Evolutionary conservation across 371 early-diverging fungal species (phyloP), one percentile per base, ranked within the genome.

Genomic region (Mucor saturninus): DNA sequence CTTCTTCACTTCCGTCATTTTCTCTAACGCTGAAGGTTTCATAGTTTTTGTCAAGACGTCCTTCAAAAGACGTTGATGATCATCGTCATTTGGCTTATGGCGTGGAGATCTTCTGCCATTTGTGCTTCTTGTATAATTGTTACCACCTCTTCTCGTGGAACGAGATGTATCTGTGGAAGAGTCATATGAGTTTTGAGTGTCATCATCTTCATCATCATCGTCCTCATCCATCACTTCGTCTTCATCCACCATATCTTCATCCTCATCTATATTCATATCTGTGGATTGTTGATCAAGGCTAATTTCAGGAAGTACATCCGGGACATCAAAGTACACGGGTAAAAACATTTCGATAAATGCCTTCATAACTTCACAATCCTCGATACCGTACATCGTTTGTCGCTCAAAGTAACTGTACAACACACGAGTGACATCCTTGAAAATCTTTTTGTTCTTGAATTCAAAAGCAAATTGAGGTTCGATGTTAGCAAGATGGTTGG

Each of bases 331-430:
- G 64, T 95, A 86, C 5, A 84, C 75, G 13, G 85, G 83, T 39
- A 94, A 83, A 73, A 96, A 90, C 50, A 80, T 81, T 32, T 83
- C 85, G 61, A 94, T 76, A 57, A 96, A 91, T 28, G 83, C 79
- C 45, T 84, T 84, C 72, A 95, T 86, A 48, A 82, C 73, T n/a
- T 89, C 88, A 61, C 91, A 85, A 64, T 93, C 92, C 2, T 74
- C 75, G 45, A 51, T 57, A 14, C 77, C 80, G 46, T 86, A 81
- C 50, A 83, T 75, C 31, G 75, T 76, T 32, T 74, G 72, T 42
- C 81, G 79, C 9, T 86, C 87, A 14, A 89, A 74, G 55, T 75
- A 83, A 7, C 80, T 75, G 28, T 83, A 73, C 6, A 89, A 52
- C 13, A 93, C 65, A 6, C 85, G 83, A 13, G 86, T 79, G n/a